A percentile compares a stretch with the other conserved stretches of the same genome.
These are phyloP conservation scores for Trametes sp. DNA, from an alignment of 1,284 basidiomycete species.

Conservation along the genomic window DNA sequence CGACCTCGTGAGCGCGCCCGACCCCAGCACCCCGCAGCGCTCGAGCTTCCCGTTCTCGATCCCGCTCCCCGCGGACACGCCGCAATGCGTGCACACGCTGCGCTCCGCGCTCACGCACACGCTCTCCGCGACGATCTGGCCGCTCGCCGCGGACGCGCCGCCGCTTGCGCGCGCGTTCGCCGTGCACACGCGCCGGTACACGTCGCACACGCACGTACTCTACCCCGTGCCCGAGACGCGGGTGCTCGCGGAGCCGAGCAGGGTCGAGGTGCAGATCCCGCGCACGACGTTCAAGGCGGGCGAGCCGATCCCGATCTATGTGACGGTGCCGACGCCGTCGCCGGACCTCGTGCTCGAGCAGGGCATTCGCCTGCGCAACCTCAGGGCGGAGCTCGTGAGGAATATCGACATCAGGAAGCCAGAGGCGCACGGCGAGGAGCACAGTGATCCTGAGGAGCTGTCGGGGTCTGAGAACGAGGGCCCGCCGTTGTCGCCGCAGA, in stretches of 20 bases:
- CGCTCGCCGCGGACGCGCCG: slow-evolving; percentile 49
- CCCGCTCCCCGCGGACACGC: slow-evolving; percentile 74
- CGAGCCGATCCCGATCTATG: slow-evolving; percentile 78
- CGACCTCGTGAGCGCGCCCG: slow-evolving; percentile 54
- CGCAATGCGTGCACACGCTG: slow-evolving; percentile 77
- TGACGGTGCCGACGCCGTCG: slow-evolving; percentile 75
- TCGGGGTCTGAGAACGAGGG: slow-evolving; percentile 19
- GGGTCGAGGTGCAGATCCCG: slow-evolving; percentile 73
- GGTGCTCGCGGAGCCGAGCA: slow-evolving; percentile 65
- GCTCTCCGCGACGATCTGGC: slow-evolving; percentile 69
- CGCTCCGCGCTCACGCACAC: slow-evolving; percentile 72
- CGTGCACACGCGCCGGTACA: slow-evolving; percentile 78
- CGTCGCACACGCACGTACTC: slow-evolving; percentile 64
- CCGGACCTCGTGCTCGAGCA: slow-evolving; percentile 68
- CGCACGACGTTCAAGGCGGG: slow-evolving; percentile 71
- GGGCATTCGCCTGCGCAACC: slow-evolving; percentile 74
- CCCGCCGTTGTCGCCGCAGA: slow-evolving; percentile 48
- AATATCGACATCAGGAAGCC: slow-evolving; percentile 56
- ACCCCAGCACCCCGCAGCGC: slow-evolving; percentile 50
- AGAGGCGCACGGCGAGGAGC: slow-evolving; percentile 28
- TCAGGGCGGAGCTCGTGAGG: slow-evolving; percentile 76
- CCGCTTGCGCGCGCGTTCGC: slow-evolving; percentile 61
- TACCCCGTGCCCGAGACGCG: slow-evolving; percentile 65
- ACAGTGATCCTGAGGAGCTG: slow-evolving; percentile 30
- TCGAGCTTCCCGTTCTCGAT: slow-evolving; percentile 78